A percentile compares a stretch with the other conserved stretches of the same genome.
These are phyloP conservation scores for Fusarium lateritium DNA, from an alignment of 2,329 filamentous ascomycete species.

Conservation along the genomic window DNA sequence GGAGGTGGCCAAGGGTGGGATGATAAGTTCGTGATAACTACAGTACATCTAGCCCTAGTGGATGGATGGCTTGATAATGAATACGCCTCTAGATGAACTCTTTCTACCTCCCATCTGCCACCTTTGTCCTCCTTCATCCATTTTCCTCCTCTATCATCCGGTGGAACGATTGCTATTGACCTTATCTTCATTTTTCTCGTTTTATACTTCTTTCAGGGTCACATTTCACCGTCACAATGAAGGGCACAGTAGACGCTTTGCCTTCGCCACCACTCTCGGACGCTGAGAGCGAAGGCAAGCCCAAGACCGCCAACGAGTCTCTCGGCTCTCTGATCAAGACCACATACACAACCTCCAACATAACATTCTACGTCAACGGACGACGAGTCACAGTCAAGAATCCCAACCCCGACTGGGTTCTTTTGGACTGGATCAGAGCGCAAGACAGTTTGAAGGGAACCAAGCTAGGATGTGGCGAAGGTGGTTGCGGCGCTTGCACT, in stretches of 20 bases:
- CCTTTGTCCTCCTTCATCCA: accelerated
- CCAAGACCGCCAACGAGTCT: background rate
- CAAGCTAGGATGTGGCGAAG: conserved; percentile 8
- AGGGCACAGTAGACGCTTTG: background rate
- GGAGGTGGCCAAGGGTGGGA: conserved; percentile 4
- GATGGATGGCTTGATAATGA: background rate
- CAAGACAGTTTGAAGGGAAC: conserved; percentile 5
- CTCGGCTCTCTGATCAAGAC: background rate
- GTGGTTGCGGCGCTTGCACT: conserved; percentile 3
- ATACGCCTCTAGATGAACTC: background rate
- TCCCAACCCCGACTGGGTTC: conserved; percentile 6
- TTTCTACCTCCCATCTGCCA: background rate
- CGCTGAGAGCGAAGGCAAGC: background rate
- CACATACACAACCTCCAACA: conserved; percentile 4
- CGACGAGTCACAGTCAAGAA: background rate
- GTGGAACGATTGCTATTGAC: too few species aligned
- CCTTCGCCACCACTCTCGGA: conserved; percentile 10
- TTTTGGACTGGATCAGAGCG: conserved; percentile 8
- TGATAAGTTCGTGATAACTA: conserved; percentile 8
- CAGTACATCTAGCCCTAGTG: conserved; percentile 8
- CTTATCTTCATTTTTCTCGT: background rate
- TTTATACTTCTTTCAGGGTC: background rate
- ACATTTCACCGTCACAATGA: background rate
- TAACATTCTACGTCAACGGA: conserved; percentile 4
- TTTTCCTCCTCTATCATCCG: background rate